Percentiles rank a stretch among this genome's conserved stretches.
phyloP scores from a whole-genome alignment of 2,329 filamentous ascomycete genomes.

The Botrytis byssoidea region DNA sequence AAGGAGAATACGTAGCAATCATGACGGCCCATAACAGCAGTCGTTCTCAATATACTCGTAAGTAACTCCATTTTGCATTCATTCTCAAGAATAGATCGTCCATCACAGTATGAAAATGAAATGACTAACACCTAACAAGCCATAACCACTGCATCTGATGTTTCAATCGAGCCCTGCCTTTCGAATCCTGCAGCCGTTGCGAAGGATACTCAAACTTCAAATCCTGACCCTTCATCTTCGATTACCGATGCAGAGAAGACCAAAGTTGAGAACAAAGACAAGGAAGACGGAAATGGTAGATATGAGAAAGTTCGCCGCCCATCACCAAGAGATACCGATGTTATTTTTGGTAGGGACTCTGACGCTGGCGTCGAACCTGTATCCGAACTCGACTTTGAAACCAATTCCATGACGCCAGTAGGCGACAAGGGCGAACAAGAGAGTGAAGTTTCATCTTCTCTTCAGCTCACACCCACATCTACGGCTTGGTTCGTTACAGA shows the following conservation, averaged over 20 bases:
- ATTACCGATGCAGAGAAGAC: background rate
- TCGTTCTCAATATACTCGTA: background rate
- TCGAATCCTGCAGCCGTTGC: background rate
- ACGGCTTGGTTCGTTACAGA: background rate
- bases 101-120: rapidly evolving
- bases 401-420: background rate
- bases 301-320: background rate
- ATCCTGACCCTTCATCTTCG: background rate
- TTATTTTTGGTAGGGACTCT: background rate
- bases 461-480: background rate
- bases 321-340: background rate
- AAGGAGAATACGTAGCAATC: background rate
- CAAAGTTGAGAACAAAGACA: background rate
- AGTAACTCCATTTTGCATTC: background rate
- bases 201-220: background rate
- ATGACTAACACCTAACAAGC: background rate
- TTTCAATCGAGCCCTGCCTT: rapidly evolving
- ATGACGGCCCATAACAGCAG: background rate
- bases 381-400: background rate
- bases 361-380: background rate
- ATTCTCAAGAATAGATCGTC: background rate
- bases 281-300: background rate
- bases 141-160: background rate
- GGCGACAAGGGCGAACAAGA: background rate
- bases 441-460: background rate